A percentile compares a stretch with the other conserved stretches of the same genome.
phyloP scores from a whole-genome alignment of 768 basidiomycete genomes.

The Boletus pseudo-olivaceus region DNA sequence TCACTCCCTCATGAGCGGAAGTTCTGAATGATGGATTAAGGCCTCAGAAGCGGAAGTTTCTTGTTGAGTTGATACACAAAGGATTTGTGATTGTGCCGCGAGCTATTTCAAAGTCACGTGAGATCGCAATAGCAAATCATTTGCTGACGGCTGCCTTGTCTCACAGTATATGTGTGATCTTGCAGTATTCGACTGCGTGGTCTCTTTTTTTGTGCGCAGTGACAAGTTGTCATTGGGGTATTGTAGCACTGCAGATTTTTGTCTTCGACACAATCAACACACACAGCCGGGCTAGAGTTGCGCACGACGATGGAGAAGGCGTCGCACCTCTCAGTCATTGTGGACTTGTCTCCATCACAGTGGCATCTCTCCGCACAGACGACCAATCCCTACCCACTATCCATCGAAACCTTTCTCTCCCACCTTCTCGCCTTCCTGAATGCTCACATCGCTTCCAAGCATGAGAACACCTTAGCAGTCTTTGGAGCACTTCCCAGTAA shows the following conservation, averaged over 20 bases:
- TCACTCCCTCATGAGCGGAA: too few relatives aligned
- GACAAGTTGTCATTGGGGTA: not conserved
- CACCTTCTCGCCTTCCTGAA: conserved; percentile 90
- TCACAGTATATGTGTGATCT: too few relatives aligned
- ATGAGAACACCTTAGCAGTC: conserved; percentile 91
- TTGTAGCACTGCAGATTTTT: not conserved
- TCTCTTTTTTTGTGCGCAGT: too few relatives aligned
- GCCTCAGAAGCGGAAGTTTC: not conserved
- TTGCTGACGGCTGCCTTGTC: too few relatives aligned
- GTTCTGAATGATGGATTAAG: not conserved
- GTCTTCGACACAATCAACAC: not conserved
- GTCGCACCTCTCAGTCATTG: conserved; percentile 74
- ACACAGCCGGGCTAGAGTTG: too few relatives aligned
- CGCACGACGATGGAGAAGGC: conserved; percentile 41
- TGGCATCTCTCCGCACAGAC: conserved; percentile 71
- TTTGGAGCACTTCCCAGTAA: conserved; percentile 85
- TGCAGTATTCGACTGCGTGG: too few relatives aligned
- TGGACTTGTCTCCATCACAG: conserved; percentile 83
- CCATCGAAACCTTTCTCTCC: conserved; percentile 71
- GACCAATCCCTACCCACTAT: conserved; percentile 48
- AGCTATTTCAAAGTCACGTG: too few relatives aligned
- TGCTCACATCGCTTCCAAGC: conserved; percentile 83
- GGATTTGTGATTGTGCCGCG: too few relatives aligned
- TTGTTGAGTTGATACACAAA: not conserved
- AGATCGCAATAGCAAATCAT: too few relatives aligned